A percentile compares a stretch with the other conserved stretches of the same genome.
These are phyloP conservation scores for Fagus sylvatica DNA, from an alignment of 306 rosid genomes.

Conservation along the genomic window DNA sequence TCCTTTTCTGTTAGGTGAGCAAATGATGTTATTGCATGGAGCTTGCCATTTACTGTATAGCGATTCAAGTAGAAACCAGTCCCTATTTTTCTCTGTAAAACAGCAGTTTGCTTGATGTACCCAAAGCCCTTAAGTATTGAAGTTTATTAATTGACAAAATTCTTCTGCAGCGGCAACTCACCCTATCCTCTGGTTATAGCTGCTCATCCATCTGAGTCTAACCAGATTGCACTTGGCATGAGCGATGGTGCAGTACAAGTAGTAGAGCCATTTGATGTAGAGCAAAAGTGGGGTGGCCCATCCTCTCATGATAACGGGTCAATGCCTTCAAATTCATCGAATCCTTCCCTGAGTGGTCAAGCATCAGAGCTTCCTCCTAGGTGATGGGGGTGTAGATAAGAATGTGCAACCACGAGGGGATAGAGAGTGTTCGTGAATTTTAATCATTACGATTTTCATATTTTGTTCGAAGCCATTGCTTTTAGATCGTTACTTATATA, in stretches of 20 bases:
- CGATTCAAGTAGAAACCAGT: background rate
- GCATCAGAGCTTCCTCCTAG: constrained; percentile 41
- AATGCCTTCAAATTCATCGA: constrained; percentile 42
- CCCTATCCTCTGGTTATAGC: constrained; percentile 42
- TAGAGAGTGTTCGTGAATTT: constrained; percentile 10
- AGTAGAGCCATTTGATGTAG: constrained; percentile 36
- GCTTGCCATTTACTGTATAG: background rate
- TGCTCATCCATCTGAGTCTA: constrained; percentile 46
- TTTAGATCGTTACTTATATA: background rate
- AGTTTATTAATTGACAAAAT: background rate
- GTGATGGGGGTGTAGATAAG: constrained; percentile 20
- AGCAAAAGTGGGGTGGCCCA: constrained; percentile 38
- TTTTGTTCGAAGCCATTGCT: constrained; percentile 13
- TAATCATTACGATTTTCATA: background rate
- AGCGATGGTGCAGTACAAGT: constrained; percentile 40
- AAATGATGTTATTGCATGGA: background rate
- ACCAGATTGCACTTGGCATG: constrained; percentile 47
- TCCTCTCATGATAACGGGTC: constrained; percentile 43
- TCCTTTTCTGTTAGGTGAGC: constrained; percentile 39
- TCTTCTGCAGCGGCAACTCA: constrained; percentile 23
- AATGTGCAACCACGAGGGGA: background rate
- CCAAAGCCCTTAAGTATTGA: background rate
- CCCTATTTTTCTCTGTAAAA: background rate
- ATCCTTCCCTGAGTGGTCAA: constrained; percentile 49
- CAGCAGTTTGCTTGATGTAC: background rate